Conservation (phyloP, 1,284 basidiomycete genomes). For the Sanghuangporus sanghuang region DNA sequence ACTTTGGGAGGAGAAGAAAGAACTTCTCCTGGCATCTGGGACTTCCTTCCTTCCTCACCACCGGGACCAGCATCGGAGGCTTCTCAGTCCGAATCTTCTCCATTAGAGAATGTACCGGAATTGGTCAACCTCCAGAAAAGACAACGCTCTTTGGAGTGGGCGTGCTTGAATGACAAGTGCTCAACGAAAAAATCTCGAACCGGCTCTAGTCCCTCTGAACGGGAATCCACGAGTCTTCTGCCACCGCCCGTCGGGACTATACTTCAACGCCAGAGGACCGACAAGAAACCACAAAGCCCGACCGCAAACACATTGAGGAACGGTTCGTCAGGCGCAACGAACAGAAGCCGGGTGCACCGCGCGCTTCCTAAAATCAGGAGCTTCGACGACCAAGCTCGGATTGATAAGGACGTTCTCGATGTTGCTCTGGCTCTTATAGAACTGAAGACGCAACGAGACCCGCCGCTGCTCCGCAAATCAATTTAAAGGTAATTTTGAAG, state of each 20-base stretch:
- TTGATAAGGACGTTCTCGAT: slow-evolving; percentile 11
- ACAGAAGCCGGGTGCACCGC: background rate
- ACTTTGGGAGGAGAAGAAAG: background rate
- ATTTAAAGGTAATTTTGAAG: background rate
- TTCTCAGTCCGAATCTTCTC: background rate
- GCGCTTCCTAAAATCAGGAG: background rate
- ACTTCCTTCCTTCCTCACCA: slow-evolving; percentile 22
- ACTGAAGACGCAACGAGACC: background rate
- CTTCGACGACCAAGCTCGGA: background rate
- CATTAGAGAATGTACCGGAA: background rate
- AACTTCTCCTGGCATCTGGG: slow-evolving; percentile 18
- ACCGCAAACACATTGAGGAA: slow-evolving; percentile 1
- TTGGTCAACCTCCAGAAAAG: background rate
- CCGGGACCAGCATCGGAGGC: background rate
- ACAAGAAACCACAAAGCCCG: slow-evolving; percentile 3
- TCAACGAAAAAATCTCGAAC: slow-evolving; percentile 19
- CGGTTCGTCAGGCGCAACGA: background rate
- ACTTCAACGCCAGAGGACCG: slow-evolving; percentile 7
- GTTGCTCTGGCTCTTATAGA: slow-evolving; percentile 12
- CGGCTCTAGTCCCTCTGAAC: slow-evolving; percentile 5
- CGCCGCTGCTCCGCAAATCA: background rate
- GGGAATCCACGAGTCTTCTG: background rate
- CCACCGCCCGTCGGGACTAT: background rate
- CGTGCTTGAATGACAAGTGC: slow-evolving; percentile 34
- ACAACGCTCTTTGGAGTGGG: slow-evolving; percentile 40